Evolutionary conservation across 1,139 yeast species (phyloP), one percentile per base, ranked within the genome.

Genomic region (Meyerozyma guilliermondii): DNA sequence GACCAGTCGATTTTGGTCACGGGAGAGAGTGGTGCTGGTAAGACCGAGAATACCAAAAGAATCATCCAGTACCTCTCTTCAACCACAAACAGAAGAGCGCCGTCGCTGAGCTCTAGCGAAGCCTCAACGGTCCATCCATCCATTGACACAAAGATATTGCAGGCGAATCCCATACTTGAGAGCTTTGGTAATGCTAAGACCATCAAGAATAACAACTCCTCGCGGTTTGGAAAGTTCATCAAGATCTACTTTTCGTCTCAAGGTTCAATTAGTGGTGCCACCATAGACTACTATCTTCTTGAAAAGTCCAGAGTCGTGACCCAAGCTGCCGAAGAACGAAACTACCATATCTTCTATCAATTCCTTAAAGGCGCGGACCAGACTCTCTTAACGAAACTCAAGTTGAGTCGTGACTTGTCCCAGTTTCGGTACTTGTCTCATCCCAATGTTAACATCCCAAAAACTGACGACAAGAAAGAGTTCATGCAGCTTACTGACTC

Each of bases 1-100:
- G 86, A 91, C 62, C 98, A 94, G 64, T 83, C 95, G 13, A 88
- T 94, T 42, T 70, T 94, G 43, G 98, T 94, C 10, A 94, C 98
- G 1, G 99, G 99, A 48, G 99, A 94, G 60, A 86, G 96, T 24
- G 99, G 98, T 48, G 98, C 98, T 0, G 98, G 98, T 44, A 92
- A 92, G 61, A 92, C 98, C 0, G 98, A 92, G 65, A 92, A 88
- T 53, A 92, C 98, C n/a, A 92, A 92, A 62, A 88, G 87, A 56
- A 91, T 92, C 46, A 86, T 94, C 50, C 98, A 91, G 61, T 92
- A 89, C 62, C 72, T 94, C 44, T 88, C 97, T 0, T 82, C 91
- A 6, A 81, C 88, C 40, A 38, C 38, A 41, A 38, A 24, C 38
- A n/a, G 34, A 16, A 10, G 38, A 27, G 14, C 22, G 30, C 34